Conservation (phyloP, 1,284 basidiomycete genomes). For the Cutaneotrichosporon arboriforme region DNA sequence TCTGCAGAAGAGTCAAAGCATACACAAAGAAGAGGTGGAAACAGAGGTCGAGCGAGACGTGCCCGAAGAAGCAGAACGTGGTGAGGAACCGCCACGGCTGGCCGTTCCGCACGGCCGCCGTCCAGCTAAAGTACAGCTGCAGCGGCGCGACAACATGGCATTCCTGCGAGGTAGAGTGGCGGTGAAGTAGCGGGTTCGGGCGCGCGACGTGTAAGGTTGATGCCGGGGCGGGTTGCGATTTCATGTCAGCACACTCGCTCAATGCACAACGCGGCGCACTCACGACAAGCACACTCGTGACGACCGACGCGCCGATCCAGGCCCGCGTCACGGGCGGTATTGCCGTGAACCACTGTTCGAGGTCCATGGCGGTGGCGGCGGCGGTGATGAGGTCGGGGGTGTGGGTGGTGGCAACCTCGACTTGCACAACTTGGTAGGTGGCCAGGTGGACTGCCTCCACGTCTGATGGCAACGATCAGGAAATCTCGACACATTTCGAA, state of each 20-base stretch:
- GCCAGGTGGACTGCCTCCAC: not conserved
- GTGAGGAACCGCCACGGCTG: constrained; percentile 86
- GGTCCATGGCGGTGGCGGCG: constrained; percentile 10
- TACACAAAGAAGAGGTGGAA: constrained; percentile 98
- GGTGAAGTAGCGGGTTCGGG: no score
- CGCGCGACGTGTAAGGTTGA: no score
- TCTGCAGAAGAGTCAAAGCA: constrained; percentile 17
- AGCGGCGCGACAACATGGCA: constrained; percentile 80
- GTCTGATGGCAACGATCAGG: not conserved
- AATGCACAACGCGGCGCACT: no score
- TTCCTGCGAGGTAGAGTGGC: constrained; percentile 57
- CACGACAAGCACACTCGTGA: constrained; percentile 77
- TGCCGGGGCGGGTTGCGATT: no score
- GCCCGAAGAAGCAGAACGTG: constrained; percentile 94
- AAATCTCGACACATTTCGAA: no score
- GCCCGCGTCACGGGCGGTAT: constrained; percentile 81
- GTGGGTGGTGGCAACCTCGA: not conserved
- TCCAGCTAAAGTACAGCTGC: constrained; percentile 87
- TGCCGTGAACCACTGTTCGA: constrained; percentile 62
- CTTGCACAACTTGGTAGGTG: not conserved
- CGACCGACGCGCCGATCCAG: constrained; percentile 71
- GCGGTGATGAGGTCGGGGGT: constrained; percentile 7
- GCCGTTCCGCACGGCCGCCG: constrained; percentile 69
- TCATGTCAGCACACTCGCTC: no score
- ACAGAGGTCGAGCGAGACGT: constrained; percentile 85